These are phyloP conservation scores for Leccinum pachyderme DNA, from an alignment of 1,284 basidiomycete species.

Conservation along the genomic window DNA sequence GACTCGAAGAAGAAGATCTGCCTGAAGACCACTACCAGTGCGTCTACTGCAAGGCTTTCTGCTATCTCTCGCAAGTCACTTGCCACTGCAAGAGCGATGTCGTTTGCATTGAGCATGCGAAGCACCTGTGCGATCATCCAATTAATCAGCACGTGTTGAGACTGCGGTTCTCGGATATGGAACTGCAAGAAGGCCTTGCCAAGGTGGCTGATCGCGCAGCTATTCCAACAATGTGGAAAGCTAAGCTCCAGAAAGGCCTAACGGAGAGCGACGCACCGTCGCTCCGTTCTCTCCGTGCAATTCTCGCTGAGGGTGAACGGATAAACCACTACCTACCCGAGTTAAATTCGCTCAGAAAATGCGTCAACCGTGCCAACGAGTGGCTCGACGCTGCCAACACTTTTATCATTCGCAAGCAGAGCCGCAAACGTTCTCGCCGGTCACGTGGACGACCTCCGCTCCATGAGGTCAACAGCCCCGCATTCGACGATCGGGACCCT, in stretches of 20 bases:
- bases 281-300: conserved; percentile 72
- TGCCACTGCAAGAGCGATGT: conserved; percentile 77
- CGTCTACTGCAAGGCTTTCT: conserved; percentile 89
- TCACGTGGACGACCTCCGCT: conserved; percentile 53
- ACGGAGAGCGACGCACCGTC: conserved; percentile 67
- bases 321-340: conserved; percentile 77
- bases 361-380: conserved; percentile 76
- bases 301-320: conserved; percentile 85
- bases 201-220: conserved; percentile 72
- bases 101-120: conserved; percentile 84
- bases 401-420: conserved; percentile 70
- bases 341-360: conserved; percentile 69
- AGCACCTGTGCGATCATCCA: conserved; percentile 73
- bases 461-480: conserved; percentile 33
- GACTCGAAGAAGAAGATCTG: conserved; percentile 76
- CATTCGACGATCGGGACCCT: conserved; percentile 49
- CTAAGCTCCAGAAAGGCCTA: conserved; percentile 68
- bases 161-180: conserved; percentile 80
- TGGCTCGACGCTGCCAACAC: conserved; percentile 81
- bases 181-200: conserved; percentile 66
- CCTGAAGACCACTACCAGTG: conserved; percentile 96
- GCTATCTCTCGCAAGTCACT: conserved; percentile 91
- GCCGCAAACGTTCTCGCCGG: conserved; percentile 67
- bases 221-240: conserved; percentile 74
- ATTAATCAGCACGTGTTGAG: conserved; percentile 64